Percentiles rank a stretch among this genome's conserved stretches.
Evolutionary conservation across 495 filamentous ascomycete species (phyloP).

Genomic region (Penicillium longicatenatum): DNA sequence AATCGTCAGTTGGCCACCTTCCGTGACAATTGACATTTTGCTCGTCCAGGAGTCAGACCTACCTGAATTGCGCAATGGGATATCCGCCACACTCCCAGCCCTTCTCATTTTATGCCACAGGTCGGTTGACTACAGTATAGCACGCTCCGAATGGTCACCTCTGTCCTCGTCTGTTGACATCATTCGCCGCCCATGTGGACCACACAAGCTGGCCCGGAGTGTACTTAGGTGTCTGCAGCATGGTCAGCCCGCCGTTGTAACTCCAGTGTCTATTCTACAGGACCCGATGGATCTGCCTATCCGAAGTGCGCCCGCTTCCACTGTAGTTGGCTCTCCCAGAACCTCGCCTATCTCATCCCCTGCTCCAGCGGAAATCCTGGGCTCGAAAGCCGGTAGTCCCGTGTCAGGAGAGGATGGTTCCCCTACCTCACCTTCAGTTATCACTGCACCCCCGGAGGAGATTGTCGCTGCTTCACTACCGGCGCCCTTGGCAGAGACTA

Average conservation of each 20-base stretch:
- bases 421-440: conserved; percentile 8
- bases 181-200: conserved; percentile 59
- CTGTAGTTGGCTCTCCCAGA: not conserved
- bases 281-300: conserved; percentile 22
- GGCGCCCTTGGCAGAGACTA: conserved; percentile 5
- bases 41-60: conserved; percentile 44
- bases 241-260: conserved; percentile 15
- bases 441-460: conserved; percentile 9
- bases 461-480: conserved; percentile 18
- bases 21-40: conserved; percentile 37
- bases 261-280: conserved; percentile 13
- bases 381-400: not conserved
- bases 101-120: conserved; percentile 43
- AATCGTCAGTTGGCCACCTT: conserved; percentile 39
- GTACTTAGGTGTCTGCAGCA: conserved; percentile 39
- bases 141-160: conserved; percentile 33
- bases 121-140: conserved; percentile 33
- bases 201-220: conserved; percentile 64
- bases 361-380: not conserved
- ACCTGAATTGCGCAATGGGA: conserved; percentile 18
- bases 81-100: conserved; percentile 27
- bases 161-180: conserved; percentile 43
- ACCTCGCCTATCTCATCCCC: not conserved
- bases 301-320: conserved; percentile 10
- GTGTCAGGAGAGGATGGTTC: not conserved